Evolutionary conservation across 306 rosid species (phyloP).

Genomic region (Begonia fuchsioides): DNA sequence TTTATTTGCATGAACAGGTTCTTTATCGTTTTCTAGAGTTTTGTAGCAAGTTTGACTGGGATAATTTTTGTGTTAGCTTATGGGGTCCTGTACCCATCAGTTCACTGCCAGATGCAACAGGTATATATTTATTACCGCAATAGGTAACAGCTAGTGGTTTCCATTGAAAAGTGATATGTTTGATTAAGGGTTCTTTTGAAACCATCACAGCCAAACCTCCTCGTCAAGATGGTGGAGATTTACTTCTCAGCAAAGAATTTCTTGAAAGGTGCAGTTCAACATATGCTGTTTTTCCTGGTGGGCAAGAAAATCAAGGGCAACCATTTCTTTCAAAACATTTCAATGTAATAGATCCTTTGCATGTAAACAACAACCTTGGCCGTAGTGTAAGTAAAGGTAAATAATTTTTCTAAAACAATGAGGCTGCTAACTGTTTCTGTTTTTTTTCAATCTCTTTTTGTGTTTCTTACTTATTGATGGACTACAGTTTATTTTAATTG

Average conservation of each 20-base stretch:
- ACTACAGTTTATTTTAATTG: not conserved
- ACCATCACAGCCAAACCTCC: conserved; percentile 79
- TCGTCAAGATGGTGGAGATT: conserved; percentile 80
- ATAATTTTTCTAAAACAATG: conserved; percentile 7
- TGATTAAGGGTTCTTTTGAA: not conserved
- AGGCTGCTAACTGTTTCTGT: conserved; percentile 8
- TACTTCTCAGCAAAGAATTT: conserved; percentile 70
- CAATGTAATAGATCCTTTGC: conserved; percentile 95
- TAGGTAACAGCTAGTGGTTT: not conserved
- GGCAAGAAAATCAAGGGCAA: conserved; percentile 78
- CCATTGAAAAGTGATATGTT: not conserved
- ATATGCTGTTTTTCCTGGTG: conserved; percentile 77
- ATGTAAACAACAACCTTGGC: conserved; percentile 95
- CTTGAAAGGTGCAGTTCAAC: conserved; percentile 65
- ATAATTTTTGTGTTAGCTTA: conserved; percentile 83
- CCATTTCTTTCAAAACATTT: conserved; percentile 82
- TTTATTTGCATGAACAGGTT: conserved; percentile 38
- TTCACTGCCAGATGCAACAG: conserved; percentile 94
- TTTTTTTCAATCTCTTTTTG: not conserved
- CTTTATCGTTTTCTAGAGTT: conserved; percentile 91
- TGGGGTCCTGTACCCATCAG: conserved; percentile 91
- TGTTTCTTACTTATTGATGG: not conserved
- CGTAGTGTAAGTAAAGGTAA: conserved; percentile 99
- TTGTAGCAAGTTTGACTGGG: conserved; percentile 98
- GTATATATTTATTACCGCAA: conserved; percentile 19